phyloP scores from a whole-genome alignment of 164 flowering plant species.

The Magnolia kwangsiensis region DNA sequence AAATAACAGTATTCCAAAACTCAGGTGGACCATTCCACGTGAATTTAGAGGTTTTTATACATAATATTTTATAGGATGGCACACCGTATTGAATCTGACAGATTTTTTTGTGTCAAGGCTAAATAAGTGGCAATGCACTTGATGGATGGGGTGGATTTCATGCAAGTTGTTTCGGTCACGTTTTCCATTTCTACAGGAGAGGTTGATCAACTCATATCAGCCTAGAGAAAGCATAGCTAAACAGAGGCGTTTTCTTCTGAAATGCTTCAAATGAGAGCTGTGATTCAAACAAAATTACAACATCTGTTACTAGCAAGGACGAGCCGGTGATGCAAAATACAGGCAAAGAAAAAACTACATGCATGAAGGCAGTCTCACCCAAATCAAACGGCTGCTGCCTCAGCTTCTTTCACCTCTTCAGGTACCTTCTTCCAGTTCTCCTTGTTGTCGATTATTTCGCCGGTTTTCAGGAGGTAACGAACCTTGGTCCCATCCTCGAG shows the following conservation, averaged over 20 bases:
- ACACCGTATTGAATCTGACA: no score
- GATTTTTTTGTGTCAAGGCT: no score
- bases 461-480: slow-evolving; percentile 90
- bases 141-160: no score
- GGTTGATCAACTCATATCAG: no score
- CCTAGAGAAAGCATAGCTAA: background rate
- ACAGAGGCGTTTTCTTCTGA: background rate
- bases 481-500: slow-evolving; percentile 80
- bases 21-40: no score
- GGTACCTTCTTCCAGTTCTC: slow-evolving; percentile 73
- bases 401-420: slow-evolving; percentile 49
- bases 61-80: no score
- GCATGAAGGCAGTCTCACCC: background rate
- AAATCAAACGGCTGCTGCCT: slow-evolving; percentile 15
- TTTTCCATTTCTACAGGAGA: no score
- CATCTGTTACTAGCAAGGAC: background rate
- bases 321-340: background rate
- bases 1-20: no score
- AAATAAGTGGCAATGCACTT: no score
- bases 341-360: background rate
- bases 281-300: background rate
- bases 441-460: slow-evolving; percentile 77
- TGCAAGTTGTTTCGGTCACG: no score
- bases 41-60: no score
- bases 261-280: background rate